A percentile compares a stretch with the other conserved stretches of the same genome.
phyloP scores from a whole-genome alignment of 495 filamentous ascomycete species.

The Tetracladium marchalianum region DNA sequence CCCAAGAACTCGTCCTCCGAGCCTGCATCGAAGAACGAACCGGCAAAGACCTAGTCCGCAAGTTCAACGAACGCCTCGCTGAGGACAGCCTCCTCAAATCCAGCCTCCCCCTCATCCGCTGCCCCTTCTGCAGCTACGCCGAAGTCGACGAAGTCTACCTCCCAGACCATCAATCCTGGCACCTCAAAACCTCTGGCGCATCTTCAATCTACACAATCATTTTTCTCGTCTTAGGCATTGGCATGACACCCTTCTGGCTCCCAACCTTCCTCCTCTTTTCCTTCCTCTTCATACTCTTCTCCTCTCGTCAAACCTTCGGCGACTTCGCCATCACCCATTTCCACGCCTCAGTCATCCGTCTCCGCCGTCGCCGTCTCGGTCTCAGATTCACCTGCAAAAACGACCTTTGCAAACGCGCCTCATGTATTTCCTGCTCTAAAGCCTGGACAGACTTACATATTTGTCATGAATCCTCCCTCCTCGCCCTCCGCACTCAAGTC shows the following conservation, averaged over 20 bases:
- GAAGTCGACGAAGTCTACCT: conserved; percentile 75
- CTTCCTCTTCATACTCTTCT: conserved; percentile 28
- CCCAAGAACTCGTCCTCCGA: conserved; percentile 52
- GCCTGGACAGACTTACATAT: conserved; percentile 65
- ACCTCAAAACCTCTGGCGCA: conserved; percentile 31
- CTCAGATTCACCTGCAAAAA: conserved; percentile 66
- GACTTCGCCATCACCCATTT: conserved; percentile 32
- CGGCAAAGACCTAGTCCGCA: conserved; percentile 56
- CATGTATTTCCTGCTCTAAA: conserved; percentile 66
- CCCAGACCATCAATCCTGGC: conserved; percentile 36
- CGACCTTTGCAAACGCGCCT: conserved; percentile 51
- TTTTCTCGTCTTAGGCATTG: conserved; percentile 29
- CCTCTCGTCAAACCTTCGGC: conserved; percentile 23
- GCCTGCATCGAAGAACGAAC: conserved; percentile 59
- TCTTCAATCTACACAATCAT: conserved; percentile 32
- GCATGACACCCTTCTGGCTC: conserved; percentile 42
- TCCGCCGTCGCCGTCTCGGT: conserved; percentile 54
- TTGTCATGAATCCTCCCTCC: conserved; percentile 71
- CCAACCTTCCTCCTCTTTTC: conserved; percentile 33
- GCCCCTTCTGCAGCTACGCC: conserved; percentile 85
- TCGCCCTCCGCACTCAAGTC: conserved; percentile 74
- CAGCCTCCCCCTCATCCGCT: conserved; percentile 65
- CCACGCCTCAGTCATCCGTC: conserved; percentile 45
- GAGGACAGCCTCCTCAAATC: conserved; percentile 62
- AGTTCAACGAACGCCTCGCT: conserved; percentile 67